phyloP scores from a whole-genome alignment of 1,139 yeast genomes.

The Hemisphaericaspora xylofermentans region DNA sequence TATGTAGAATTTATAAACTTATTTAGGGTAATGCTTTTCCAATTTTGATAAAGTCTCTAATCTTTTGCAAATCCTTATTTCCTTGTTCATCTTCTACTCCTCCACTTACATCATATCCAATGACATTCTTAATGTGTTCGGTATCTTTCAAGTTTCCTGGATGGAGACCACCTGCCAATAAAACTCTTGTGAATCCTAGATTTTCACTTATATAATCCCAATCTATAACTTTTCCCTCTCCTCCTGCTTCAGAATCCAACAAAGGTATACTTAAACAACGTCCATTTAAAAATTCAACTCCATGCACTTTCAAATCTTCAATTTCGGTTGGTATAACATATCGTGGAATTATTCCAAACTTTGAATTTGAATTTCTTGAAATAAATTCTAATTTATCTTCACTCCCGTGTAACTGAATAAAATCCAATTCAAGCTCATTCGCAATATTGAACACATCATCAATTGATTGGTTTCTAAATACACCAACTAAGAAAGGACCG shows the following conservation, averaged over 20 bases:
- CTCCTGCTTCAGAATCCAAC: conserved; percentile 87
- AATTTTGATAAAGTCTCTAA: conserved; percentile 53
- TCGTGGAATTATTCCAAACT: conserved; percentile 69
- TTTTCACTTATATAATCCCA: conserved; percentile 50
- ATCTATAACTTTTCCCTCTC: conserved; percentile 78
- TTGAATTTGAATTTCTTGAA: conserved; percentile 19
- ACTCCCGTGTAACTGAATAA: conserved; percentile 86
- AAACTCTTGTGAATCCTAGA: conserved; percentile 43
- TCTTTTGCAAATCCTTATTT: conserved; percentile 62
- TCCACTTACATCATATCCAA: conserved; percentile 93
- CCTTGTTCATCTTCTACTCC: conserved; percentile 83
- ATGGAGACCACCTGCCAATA: conserved; percentile 88
- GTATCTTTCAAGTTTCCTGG: conserved; percentile 70
- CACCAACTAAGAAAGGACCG: conserved; percentile 85
- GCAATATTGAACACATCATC: conserved; percentile 56
- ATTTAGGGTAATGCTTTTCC: conserved; percentile 26
- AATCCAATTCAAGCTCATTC: conserved; percentile 56
- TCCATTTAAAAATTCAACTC: conserved; percentile 16
- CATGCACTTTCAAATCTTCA: conserved; percentile 21
- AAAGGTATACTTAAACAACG: conserved; percentile 53
- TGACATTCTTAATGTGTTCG: conserved; percentile 44
- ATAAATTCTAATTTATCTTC: conserved; percentile 65
- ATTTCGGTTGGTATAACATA: conserved; percentile 61
- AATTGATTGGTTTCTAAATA: conserved; percentile 77
- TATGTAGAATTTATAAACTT: conserved; percentile 4